Percentiles rank a stretch among this genome's conserved stretches.
Evolutionary conservation across 768 basidiomycete species (phyloP).

Genomic region (Leccinum disarticulatum): DNA sequence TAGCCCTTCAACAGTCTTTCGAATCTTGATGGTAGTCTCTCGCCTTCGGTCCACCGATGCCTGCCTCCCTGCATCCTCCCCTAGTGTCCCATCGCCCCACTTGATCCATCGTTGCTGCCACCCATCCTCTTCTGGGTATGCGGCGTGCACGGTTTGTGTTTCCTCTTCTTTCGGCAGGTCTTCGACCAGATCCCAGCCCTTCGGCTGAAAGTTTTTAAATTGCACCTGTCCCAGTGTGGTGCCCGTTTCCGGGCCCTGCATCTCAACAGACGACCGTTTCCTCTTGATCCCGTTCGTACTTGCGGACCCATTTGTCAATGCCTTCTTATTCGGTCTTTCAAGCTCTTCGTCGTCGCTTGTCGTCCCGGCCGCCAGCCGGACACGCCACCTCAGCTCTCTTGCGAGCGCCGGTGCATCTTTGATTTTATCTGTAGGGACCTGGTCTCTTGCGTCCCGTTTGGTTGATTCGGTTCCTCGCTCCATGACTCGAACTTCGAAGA

Average conservation of each 20-base stretch:
- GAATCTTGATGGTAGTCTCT: conserved; percentile 56
- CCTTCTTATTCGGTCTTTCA: conserved; percentile 25
- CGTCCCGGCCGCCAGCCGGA: conserved; percentile 58
- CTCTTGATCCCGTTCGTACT: conserved; percentile 36
- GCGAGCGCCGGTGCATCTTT: conserved; percentile 82
- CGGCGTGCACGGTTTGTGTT: conserved; percentile 37
- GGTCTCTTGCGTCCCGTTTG: conserved; percentile 77
- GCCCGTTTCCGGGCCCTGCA: conserved; percentile 6
- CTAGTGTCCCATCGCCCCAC: conserved; percentile 25
- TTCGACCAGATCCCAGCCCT: conserved; percentile 57
- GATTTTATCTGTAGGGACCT: conserved; percentile 76
- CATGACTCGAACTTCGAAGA: conserved; percentile 70
- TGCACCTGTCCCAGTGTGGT: conserved; percentile 22
- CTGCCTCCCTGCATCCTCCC: conserved; percentile 29
- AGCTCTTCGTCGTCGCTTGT: conserved; percentile 67
- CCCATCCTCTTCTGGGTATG: conserved; percentile 39
- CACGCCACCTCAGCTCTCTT: conserved; percentile 84
- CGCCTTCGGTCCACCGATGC: conserved; percentile 45
- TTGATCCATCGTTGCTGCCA: conserved; percentile 50
- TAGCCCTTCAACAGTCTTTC: conserved; percentile 53
- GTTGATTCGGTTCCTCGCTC: conserved; percentile 69
- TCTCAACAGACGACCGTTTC: conserved; percentile 34
- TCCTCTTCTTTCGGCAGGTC: conserved; percentile 45
- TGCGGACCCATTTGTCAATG: conserved; percentile 27
- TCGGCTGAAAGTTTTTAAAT: conserved; percentile 71